phyloP scores from a whole-genome alignment of 768 basidiomycete species.

The Suillus bovinus region DNA sequence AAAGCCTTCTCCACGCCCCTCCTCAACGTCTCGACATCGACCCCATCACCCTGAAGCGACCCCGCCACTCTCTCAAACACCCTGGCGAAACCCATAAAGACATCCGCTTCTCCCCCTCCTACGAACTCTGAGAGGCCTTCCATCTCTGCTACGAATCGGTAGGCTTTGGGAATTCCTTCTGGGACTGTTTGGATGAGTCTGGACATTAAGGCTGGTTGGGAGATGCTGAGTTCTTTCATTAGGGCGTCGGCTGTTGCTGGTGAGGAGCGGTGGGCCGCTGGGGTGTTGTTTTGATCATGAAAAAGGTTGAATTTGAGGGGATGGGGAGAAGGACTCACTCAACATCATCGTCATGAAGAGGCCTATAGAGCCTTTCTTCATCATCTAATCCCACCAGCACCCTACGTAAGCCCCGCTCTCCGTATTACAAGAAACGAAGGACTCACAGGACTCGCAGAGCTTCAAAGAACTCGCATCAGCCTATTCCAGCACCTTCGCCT shows the following conservation, averaged over 20 bases:
- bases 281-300: background rate
- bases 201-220: slow-evolving; percentile 46
- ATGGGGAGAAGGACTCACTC: slow-evolving; percentile 29
- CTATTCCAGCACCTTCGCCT: slow-evolving; percentile 48
- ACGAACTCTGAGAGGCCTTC: slow-evolving; percentile 57
- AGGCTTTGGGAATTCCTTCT: slow-evolving; percentile 56
- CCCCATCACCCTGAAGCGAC: slow-evolving; percentile 33
- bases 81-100: slow-evolving; percentile 45
- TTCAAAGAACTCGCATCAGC: slow-evolving; percentile 58
- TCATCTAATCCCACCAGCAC: slow-evolving; percentile 38
- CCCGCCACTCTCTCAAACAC: slow-evolving; percentile 42
- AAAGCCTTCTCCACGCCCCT: slow-evolving; percentile 43
- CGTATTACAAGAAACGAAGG: background rate
- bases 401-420: too few relatives aligned
- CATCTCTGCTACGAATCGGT: slow-evolving; percentile 61
- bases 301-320: background rate
- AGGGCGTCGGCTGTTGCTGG: slow-evolving; percentile 56
- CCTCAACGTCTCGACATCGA: slow-evolving; percentile 40
- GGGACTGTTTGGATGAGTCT: slow-evolving; percentile 41
- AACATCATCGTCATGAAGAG: slow-evolving; percentile 52
- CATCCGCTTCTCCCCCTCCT: slow-evolving; percentile 40
- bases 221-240: slow-evolving; percentile 43
- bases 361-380: slow-evolving; percentile 52
- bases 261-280: slow-evolving; percentile 52
- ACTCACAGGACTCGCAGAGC: slow-evolving; percentile 58